Evolutionary conservation across 1,284 basidiomycete species (phyloP).

Genomic region (Cryptococcus jaspeensis): DNA sequence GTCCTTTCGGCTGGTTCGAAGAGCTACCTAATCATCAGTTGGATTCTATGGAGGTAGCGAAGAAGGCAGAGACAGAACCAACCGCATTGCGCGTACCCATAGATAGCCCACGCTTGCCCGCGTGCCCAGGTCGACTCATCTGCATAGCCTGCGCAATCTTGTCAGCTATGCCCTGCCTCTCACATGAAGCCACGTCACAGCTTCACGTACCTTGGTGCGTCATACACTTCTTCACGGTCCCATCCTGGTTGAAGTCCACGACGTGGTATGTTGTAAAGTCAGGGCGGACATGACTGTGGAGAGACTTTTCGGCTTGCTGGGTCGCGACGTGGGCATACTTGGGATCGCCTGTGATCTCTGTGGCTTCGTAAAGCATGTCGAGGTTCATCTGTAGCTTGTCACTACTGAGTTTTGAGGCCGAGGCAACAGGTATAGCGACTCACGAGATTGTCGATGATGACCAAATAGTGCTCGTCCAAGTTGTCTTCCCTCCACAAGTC

Average conservation of each 20-base stretch:
- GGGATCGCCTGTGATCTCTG: conserved; percentile 33
- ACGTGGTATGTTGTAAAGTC: conserved; percentile 44
- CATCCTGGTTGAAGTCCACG: conserved; percentile 34
- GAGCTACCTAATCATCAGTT: conserved; percentile 17
- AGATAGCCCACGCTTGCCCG: conserved; percentile 45
- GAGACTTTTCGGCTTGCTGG: conserved; percentile 34
- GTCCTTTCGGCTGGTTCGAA: conserved; percentile 37
- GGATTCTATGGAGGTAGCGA: neutral
- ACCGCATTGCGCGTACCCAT: conserved; percentile 43
- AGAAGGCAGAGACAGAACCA: too few species aligned
- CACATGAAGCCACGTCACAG: neutral
- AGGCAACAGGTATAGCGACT: conserved; percentile 1
- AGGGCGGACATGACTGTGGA: conserved; percentile 27
- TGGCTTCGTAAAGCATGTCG: conserved; percentile 39
- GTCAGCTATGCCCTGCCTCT: neutral
- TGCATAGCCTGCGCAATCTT: conserved; percentile 23
- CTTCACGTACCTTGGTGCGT: conserved; percentile 31
- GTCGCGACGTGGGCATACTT: conserved; percentile 36
- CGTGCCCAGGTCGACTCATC: conserved; percentile 39
- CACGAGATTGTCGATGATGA: conserved; percentile 48
- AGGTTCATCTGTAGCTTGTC: conserved; percentile 38
- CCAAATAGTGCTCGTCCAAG: conserved; percentile 39
- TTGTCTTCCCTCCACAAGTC: conserved; percentile 16
- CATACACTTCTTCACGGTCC: conserved; percentile 18
- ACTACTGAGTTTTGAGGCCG: neutral